These are phyloP conservation scores for Boletus huronensis DNA, from an alignment of 768 basidiomycete species.

Conservation along the genomic window DNA sequence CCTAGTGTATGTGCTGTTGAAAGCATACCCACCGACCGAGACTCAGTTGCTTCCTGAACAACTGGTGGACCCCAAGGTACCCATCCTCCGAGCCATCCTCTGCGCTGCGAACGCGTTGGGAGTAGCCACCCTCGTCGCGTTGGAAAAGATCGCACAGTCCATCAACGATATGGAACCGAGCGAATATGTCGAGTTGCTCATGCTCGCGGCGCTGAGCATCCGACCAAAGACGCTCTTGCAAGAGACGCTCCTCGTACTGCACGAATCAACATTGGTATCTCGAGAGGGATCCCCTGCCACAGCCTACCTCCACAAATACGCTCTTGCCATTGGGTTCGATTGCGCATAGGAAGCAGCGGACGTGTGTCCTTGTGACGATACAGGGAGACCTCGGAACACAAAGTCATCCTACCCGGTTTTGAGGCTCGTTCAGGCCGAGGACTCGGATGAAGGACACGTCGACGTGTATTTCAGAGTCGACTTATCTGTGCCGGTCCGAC, in stretches of 20 bases:
- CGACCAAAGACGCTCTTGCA: slow-evolving; percentile 51
- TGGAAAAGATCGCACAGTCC: slow-evolving; percentile 51
- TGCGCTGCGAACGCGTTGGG: slow-evolving; percentile 52
- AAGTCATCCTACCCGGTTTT: slow-evolving; percentile 35
- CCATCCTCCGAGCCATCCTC: slow-evolving; percentile 46
- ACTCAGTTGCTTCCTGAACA: slow-evolving; percentile 33
- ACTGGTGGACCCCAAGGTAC: slow-evolving; percentile 20
- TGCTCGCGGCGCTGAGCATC: slow-evolving; percentile 48
- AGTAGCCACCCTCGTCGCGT: slow-evolving; percentile 53
- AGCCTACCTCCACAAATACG: slow-evolving; percentile 53
- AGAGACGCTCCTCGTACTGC: slow-evolving; percentile 57
- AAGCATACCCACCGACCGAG: slow-evolving; percentile 44
- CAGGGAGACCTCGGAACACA: slow-evolving; percentile 45
- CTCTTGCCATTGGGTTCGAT: slow-evolving; percentile 57
- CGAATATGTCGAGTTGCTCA: slow-evolving; percentile 51
- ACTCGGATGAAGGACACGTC: slow-evolving; percentile 34
- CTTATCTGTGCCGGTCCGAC: slow-evolving; percentile 42
- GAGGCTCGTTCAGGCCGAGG: slow-evolving; percentile 23
- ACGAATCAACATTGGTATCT: slow-evolving; percentile 40
- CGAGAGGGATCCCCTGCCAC: slow-evolving; percentile 23
- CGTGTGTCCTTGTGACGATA: slow-evolving; percentile 64
- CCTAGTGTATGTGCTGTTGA: slow-evolving; percentile 52
- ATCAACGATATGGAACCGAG: slow-evolving; percentile 39
- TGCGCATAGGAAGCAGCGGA: slow-evolving; percentile 65
- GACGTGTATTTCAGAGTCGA: slow-evolving; percentile 57